A percentile compares a stretch with the other conserved stretches of the same genome.
phyloP scores from a whole-genome alignment of 139 green algal species.

The Closterium sp. region DNA sequence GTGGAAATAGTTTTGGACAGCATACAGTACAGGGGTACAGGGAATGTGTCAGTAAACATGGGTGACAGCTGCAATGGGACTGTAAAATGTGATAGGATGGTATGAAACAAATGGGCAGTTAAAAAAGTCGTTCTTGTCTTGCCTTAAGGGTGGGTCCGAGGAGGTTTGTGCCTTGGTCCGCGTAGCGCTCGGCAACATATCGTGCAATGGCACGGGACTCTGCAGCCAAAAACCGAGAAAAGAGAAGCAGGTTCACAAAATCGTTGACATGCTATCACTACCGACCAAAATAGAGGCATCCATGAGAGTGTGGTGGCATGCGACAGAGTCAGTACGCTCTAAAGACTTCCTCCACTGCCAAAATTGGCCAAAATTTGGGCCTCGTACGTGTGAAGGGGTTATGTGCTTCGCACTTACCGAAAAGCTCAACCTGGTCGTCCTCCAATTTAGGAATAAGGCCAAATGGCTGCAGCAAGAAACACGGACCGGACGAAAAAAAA shows the following conservation, averaged over 20 bases:
- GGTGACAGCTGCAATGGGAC: not conserved
- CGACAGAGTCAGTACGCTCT: no score
- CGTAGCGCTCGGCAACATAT: conserved; percentile 34
- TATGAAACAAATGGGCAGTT: no score
- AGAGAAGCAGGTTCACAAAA: no score
- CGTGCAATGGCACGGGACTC: conserved; percentile 46
- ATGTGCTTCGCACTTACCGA: not conserved
- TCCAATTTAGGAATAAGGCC: not conserved
- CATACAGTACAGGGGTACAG: not conserved
- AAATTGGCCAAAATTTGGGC: not conserved
- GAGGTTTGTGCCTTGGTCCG: conserved; percentile 31
- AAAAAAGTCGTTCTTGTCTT: not conserved
- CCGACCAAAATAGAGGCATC: no score
- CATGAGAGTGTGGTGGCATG: no score
- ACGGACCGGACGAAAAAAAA: no score
- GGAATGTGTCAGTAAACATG: not conserved
- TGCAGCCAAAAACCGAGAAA: not conserved
- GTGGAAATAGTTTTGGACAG: no score
- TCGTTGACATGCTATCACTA: no score
- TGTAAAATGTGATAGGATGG: not conserved
- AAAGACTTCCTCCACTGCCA: no score
- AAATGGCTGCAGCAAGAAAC: not conserved
- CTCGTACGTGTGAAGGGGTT: not conserved
- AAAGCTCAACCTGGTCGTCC: not conserved
- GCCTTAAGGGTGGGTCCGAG: conserved; percentile 29